A percentile compares a stretch with the other conserved stretches of the same genome.
Conservation (phyloP, 2,329 filamentous ascomycete species). For the Paecilomyces sp. region DNA sequence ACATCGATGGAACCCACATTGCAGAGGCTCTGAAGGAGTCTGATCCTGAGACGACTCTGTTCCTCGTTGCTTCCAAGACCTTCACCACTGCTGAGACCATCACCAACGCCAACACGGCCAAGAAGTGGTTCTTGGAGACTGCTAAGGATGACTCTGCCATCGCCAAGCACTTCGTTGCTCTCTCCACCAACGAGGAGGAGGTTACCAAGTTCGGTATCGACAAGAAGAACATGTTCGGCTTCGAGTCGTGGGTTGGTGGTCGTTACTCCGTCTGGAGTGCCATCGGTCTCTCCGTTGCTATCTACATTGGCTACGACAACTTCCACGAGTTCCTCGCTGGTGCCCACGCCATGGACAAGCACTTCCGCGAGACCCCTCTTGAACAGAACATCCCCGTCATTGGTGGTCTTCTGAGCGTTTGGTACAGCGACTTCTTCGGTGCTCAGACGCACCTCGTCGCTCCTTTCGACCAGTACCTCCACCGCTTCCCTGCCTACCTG, state of each 20-base stretch:
- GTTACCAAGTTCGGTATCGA: constrained; percentile 99
- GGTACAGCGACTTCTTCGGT: constrained; percentile 98
- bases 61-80: constrained; percentile 97
- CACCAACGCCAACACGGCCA: constrained; percentile 95
- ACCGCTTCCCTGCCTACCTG: constrained; percentile 97
- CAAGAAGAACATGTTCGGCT: constrained; percentile 99
- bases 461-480: constrained; percentile 97
- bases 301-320: constrained; percentile 96
- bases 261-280: constrained; percentile 99
- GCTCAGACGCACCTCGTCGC: constrained; percentile 96
- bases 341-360: constrained; percentile 96
- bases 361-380: constrained; percentile 86
- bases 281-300: constrained; percentile 86
- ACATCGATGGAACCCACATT: constrained; percentile 98
- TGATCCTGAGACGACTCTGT: constrained; percentile 95
- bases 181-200: constrained; percentile 91
- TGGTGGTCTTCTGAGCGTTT: constrained; percentile 88
- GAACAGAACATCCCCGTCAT: constrained; percentile 93
- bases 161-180: constrained; percentile 96
- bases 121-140: constrained; percentile 88
- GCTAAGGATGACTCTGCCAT: constrained; percentile 69
- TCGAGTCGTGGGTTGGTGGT: constrained; percentile 96
- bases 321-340: constrained; percentile 94
- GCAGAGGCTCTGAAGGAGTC: constrained; percentile 83
- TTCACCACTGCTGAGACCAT: constrained; percentile 97